These are phyloP conservation scores for Penicillium sp. DNA, from an alignment of 2,329 filamentous ascomycete genomes.

Conservation along the genomic window DNA sequence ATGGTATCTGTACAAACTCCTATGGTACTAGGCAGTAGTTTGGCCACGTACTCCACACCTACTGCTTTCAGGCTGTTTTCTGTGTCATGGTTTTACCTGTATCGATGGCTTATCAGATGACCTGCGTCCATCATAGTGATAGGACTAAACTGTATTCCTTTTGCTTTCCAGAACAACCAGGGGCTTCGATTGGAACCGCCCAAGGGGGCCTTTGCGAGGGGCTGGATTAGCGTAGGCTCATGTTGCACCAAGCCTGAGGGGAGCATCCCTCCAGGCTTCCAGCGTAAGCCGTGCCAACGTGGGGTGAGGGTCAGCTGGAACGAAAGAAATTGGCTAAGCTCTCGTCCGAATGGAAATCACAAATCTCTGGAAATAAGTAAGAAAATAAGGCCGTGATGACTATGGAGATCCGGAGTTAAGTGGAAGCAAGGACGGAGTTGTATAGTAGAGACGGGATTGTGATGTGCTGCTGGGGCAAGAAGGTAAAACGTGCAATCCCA, in stretches of 20 bases:
- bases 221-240: constrained; percentile 5
- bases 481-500: neutral
- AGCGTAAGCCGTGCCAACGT: constrained; percentile 10
- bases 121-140: neutral
- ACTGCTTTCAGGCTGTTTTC: constrained; percentile 26
- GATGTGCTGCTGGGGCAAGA: neutral
- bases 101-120: constrained; percentile 28
- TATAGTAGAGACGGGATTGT: neutral
- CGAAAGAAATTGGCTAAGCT: neutral
- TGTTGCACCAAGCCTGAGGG: constrained; percentile 7
- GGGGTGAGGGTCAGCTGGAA: constrained; percentile 12
- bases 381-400: constrained; percentile 1
- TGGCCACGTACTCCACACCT: constrained; percentile 17
- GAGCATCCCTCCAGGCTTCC: neutral
- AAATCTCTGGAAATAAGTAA: neutral
- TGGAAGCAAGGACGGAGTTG: neutral
- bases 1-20: neutral
- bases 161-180: constrained; percentile 2
- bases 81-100: constrained; percentile 16
- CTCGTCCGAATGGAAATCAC: neutral
- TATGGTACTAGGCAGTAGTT: neutral
- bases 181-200: constrained; percentile 6
- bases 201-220: constrained; percentile 2
- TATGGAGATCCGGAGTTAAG: constrained; percentile 10
- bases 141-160: neutral